A percentile compares a stretch with the other conserved stretches of the same genome.
phyloP scores from a whole-genome alignment of 2,329 filamentous ascomycete species.

The Fusarium globosum region DNA sequence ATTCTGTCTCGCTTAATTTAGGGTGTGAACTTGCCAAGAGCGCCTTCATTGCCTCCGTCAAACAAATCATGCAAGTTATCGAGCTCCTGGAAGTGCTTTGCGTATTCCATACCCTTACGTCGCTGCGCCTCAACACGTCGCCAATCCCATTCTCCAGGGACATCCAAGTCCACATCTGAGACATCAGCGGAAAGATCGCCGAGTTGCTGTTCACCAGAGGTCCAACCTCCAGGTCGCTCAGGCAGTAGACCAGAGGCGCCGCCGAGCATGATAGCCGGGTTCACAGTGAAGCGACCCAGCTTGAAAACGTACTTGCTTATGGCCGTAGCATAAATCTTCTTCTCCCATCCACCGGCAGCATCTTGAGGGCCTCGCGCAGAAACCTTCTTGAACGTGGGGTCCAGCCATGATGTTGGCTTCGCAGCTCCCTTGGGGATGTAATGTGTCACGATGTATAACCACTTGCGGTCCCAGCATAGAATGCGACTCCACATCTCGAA shows the following conservation, averaged over 20 bases:
- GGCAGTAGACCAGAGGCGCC: constrained; percentile 78
- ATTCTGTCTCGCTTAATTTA: constrained; percentile 43
- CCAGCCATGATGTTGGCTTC: constrained; percentile 64
- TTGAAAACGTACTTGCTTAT: constrained; percentile 87
- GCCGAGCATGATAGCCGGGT: constrained; percentile 80
- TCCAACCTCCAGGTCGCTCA: constrained; percentile 74
- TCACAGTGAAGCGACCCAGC: constrained; percentile 82
- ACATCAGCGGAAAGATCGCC: constrained; percentile 54
- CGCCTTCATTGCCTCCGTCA: constrained; percentile 63
- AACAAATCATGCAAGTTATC: constrained; percentile 65
- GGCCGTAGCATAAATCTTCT: constrained; percentile 76
- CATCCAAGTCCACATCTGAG: constrained; percentile 49
- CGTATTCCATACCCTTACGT: constrained; percentile 65
- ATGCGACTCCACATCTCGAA: constrained; percentile 82
- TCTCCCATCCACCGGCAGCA: constrained; percentile 62
- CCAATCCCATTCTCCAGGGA: constrained; percentile 66
- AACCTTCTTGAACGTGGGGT: constrained; percentile 56
- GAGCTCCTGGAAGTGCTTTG: constrained; percentile 66
- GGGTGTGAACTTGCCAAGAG: constrained; percentile 61
- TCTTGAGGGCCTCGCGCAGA: constrained; percentile 54
- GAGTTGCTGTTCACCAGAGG: constrained; percentile 56
- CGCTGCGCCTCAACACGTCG: constrained; percentile 65
- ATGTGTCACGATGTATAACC: constrained; percentile 80
- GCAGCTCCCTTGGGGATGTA: constrained; percentile 74
- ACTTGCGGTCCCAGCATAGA: constrained; percentile 82